A percentile compares a stretch with the other conserved stretches of the same genome.
These are phyloP conservation scores for Verbascum thapsus DNA, from an alignment of 257 asterid species.

Conservation along the genomic window DNA sequence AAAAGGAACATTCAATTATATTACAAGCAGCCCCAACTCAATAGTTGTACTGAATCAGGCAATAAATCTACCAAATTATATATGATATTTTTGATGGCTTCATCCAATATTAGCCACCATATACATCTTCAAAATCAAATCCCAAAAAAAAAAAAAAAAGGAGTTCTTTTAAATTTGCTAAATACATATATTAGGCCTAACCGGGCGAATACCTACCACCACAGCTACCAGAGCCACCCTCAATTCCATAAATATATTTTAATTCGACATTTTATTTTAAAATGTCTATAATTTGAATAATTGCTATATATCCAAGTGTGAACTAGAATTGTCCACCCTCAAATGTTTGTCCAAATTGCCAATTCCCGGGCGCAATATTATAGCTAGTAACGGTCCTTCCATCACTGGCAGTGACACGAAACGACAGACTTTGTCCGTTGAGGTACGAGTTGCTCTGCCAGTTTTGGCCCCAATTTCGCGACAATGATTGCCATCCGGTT, in stretches of 20 bases:
- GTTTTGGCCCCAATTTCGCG: constrained; percentile 79
- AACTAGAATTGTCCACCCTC: constrained; percentile 57
- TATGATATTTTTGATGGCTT: constrained; percentile 20
- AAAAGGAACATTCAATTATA: not conserved
- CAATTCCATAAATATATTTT: constrained; percentile 24
- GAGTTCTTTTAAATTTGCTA: constrained; percentile 2
- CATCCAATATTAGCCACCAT: constrained; percentile 35
- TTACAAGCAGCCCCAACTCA: constrained; percentile 25
- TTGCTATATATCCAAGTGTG: not conserved
- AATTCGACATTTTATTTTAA: not conserved
- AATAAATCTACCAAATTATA: constrained; percentile 26
- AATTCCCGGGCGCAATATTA: constrained; percentile 48
- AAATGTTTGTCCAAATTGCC: constrained; percentile 70
- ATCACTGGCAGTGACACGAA: constrained; percentile 64
- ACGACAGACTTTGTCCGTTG: constrained; percentile 65
- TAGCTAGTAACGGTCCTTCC: constrained; percentile 51
- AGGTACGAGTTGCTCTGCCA: constrained; percentile 73
- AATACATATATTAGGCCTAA: constrained; percentile 38
- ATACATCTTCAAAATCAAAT: not conserved
- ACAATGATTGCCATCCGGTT: constrained; percentile 64
- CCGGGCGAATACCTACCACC: constrained; percentile 76
- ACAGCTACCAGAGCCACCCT: constrained; percentile 37
- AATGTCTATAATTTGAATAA: not conserved
- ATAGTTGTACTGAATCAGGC: constrained; percentile 30
- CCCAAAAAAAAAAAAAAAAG: not conserved